Percentiles rank a stretch among this genome's conserved stretches.
Conservation (phyloP, 2,329 filamentous ascomycete species). For the Ophiosphaerella korrae region DNA sequence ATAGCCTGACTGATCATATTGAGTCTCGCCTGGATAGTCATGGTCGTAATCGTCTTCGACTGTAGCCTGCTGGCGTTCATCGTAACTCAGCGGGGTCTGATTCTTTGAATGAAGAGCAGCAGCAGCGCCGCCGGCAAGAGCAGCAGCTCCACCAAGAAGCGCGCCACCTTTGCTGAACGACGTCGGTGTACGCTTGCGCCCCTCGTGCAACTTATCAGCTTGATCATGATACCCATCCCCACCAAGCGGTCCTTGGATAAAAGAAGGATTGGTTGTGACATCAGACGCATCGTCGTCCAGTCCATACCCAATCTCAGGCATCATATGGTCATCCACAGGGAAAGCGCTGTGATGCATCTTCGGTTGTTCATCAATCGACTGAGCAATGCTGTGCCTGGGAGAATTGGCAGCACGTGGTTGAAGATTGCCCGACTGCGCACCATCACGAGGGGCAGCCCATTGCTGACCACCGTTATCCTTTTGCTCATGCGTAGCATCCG, state of each 20-base stretch:
- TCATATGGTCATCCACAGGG: conserved; percentile 70
- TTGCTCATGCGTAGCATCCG: conserved; percentile 19
- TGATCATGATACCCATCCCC: conserved; percentile 55
- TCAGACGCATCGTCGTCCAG: conserved; percentile 63
- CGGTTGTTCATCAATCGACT: conserved; percentile 52
- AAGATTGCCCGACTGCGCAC: conserved; percentile 46
- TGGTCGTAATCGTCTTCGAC: conserved; percentile 47
- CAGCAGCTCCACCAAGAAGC: conserved; percentile 57
- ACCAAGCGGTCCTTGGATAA: conserved; percentile 75
- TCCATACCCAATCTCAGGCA: conserved; percentile 77
- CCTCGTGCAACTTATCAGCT: conserved; percentile 46
- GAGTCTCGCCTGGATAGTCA: conserved; percentile 40
- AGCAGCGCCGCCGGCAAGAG: conserved; percentile 59
- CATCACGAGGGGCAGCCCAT: conserved; percentile 49
- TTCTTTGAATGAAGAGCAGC: conserved; percentile 52
- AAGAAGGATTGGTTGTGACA: conserved; percentile 81
- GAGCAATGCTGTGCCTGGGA: conserved; percentile 60
- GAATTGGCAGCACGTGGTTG: conserved; percentile 50
- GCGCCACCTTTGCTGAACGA: conserved; percentile 38
- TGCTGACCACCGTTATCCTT: conserved; percentile 38
- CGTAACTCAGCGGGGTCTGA: conserved; percentile 30
- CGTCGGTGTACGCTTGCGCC: conserved; percentile 37
- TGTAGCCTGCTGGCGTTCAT: conserved; percentile 41
- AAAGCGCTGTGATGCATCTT: conserved; percentile 72
- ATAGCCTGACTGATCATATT: conserved; percentile 40